Evolutionary conservation across 352 stramenopile species (phyloP), one percentile per base, ranked within the genome.

Genomic region (Thraustochytrium sp.): DNA sequence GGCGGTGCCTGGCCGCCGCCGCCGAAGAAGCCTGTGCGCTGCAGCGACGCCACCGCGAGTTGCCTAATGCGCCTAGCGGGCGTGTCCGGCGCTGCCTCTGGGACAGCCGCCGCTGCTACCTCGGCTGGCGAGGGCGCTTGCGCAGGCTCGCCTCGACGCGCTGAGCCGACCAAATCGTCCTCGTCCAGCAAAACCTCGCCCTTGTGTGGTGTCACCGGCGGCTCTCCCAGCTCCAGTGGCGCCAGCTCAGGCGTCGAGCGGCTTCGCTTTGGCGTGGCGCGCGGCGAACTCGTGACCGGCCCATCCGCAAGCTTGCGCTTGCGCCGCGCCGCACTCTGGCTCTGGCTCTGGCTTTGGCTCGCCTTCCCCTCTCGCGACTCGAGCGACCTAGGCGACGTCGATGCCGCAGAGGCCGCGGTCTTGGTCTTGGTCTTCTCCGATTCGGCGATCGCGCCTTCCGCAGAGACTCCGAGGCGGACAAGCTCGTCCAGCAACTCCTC

Each of bases 401-500:
- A 64, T 5, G 29, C 5, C 34, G 26, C 26, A 37, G 55, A 9
- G 13, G 2, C 31, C 26, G 34, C 23, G 55, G 9, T 38, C 26
- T 1, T 40, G 2, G 26, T 13, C 5, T 37, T 26, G 26, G 23
- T 8, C n/a, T n/a, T n/a, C n/a, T n/a, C n/a, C n/a, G n/a, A n/a
- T n/a, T n/a, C n/a, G n/a, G n/a, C n/a, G n/a, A n/a, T n/a, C n/a
- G n/a, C n/a, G n/a, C n/a, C n/a, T n/a, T n/a, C 8, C 56, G 8
- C 3, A 68, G 4, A 21, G 23, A 64, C 62, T 4, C 11, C 36
- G 40, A 49, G 48, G 23, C 68, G 68, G 18, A 44, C 53, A 23
- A 80, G 11, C 34, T 80, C 68, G 11, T 80, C 68, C 8, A 80
- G 48, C n/a, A 80, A 42, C 37, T 80, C 68, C 11, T 68, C 68